These are phyloP conservation scores for Gloeophyllum trabeum DNA, from an alignment of 768 basidiomycete genomes.

Conservation along the genomic window DNA sequence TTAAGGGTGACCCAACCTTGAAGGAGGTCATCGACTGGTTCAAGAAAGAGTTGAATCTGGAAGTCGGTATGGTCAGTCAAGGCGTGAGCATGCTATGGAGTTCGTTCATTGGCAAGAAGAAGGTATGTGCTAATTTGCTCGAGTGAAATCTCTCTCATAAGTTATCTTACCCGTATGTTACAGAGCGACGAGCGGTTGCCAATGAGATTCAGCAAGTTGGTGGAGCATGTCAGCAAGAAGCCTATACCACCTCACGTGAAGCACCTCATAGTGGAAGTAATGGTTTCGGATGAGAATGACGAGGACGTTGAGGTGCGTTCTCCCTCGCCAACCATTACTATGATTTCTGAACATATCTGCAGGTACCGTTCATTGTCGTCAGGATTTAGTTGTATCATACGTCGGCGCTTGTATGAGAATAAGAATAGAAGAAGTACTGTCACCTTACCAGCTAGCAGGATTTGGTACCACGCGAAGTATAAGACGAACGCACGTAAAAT, in stretches of 20 bases:
- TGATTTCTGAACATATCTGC: constrained; percentile 2
- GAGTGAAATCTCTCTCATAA: constrained; percentile 4
- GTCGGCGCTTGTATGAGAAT: no score
- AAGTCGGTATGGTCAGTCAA: constrained; percentile 91
- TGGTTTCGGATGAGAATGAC: constrained; percentile 84
- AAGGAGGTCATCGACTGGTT: constrained; percentile 80
- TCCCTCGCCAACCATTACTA: no score
- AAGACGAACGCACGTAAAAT: no score
- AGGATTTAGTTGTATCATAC: constrained; percentile 48
- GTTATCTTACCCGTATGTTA: not conserved
- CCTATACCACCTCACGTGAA: constrained; percentile 74
- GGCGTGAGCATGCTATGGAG: constrained; percentile 99
- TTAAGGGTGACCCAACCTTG: constrained; percentile 81
- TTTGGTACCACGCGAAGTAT: no score
- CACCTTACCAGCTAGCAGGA: no score
- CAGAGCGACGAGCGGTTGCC: constrained; percentile 81
- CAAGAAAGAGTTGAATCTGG: constrained; percentile 71
- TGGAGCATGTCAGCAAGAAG: constrained; percentile 93
- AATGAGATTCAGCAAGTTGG: constrained; percentile 86
- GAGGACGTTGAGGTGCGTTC: constrained; percentile 85
- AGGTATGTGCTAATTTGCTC: constrained; percentile 40
- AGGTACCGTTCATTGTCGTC: constrained; percentile 83
- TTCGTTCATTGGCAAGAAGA: constrained; percentile 85
- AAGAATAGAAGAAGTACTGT: no score
- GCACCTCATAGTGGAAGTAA: constrained; percentile 86